A percentile compares a stretch with the other conserved stretches of the same genome.
Evolutionary conservation across 2,329 filamentous ascomycete species (phyloP).

Genomic region (Fusarium sp.): DNA sequence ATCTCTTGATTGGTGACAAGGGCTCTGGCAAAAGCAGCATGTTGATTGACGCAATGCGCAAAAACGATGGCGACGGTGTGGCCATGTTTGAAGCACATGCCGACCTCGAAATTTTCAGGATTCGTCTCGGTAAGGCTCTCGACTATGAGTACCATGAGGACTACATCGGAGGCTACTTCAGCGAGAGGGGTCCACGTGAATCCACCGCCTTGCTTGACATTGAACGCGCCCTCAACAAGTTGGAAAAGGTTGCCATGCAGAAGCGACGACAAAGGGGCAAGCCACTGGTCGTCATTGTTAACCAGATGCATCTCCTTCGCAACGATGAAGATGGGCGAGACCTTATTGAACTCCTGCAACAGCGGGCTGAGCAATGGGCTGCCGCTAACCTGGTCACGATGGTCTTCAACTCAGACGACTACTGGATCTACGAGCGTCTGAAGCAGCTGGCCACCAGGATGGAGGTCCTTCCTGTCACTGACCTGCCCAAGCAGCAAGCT

Average conservation of each 20-base stretch:
- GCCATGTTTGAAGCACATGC: slow-evolving; percentile 98
- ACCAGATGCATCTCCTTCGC: slow-evolving; percentile 89
- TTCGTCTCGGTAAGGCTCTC: slow-evolving; percentile 90
- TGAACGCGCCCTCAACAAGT: slow-evolving; percentile 95
- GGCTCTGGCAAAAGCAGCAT: slow-evolving; percentile 97
- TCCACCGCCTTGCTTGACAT: slow-evolving; percentile 94
- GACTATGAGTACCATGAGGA: slow-evolving; percentile 99
- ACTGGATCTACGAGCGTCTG: slow-evolving; percentile 96
- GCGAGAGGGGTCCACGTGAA: slow-evolving; percentile 90
- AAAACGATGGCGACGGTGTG: slow-evolving; percentile 87
- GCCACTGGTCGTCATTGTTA: slow-evolving; percentile 93
- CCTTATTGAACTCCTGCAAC: slow-evolving; percentile 92
- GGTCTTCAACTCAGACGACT: slow-evolving; percentile 97
- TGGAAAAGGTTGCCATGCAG: slow-evolving; percentile 91
- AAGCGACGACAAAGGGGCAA: slow-evolving; percentile 70
- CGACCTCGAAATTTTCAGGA: slow-evolving; percentile 93
- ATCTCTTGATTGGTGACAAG: slow-evolving; percentile 93
- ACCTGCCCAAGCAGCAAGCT: slow-evolving; percentile 83
- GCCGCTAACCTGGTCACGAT: slow-evolving; percentile 90
- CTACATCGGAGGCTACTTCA: slow-evolving; percentile 96
- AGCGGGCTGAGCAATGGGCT: slow-evolving; percentile 96
- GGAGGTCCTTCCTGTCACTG: slow-evolving; percentile 89
- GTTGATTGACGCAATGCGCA: slow-evolving; percentile 94
- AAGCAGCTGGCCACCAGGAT: slow-evolving; percentile 94
- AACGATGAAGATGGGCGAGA: slow-evolving; percentile 95